Evolutionary conservation across 2,329 filamentous ascomycete genomes (phyloP).

Genomic region (Didymella lethalis): DNA sequence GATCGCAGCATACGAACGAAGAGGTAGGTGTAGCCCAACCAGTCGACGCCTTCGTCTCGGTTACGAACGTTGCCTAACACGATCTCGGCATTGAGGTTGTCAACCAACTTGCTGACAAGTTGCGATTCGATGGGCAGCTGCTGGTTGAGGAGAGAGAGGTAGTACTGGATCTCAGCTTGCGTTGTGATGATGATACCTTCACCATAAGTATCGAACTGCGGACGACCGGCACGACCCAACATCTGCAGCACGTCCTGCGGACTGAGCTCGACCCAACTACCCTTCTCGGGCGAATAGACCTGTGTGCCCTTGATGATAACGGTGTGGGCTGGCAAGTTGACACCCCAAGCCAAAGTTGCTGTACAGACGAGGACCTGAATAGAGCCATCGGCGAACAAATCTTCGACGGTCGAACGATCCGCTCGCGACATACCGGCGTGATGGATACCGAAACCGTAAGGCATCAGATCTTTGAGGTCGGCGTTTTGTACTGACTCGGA

Average conservation of each 20-base stretch:
- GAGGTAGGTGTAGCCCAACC: conserved; percentile 97
- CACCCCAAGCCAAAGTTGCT: conserved; percentile 98
- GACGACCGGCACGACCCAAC: conserved; percentile 94
- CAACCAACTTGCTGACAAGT: conserved; percentile 88
- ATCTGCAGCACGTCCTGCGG: conserved; percentile 98
- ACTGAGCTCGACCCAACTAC: conserved; percentile 96
- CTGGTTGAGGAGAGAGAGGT: conserved; percentile 94
- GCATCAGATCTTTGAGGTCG: conserved; percentile 91
- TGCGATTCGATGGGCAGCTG: conserved; percentile 98
- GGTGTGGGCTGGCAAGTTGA: conserved; percentile 95
- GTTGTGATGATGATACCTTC: conserved; percentile 99
- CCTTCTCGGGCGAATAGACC: conserved; percentile 97
- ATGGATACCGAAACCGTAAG: conserved; percentile 97
- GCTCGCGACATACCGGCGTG: conserved; percentile 95
- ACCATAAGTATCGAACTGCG: conserved; percentile 96
- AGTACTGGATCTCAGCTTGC: conserved; percentile 94
- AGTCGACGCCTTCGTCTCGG: conserved; percentile 96
- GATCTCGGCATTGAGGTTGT: conserved; percentile 95
- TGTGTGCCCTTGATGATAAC: conserved; percentile 99
- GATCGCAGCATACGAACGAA: conserved; percentile 98
- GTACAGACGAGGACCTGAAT: conserved; percentile 97
- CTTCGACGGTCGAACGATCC: conserved; percentile 95
- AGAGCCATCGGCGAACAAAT: conserved; percentile 87
- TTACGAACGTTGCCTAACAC: conserved; percentile 92
- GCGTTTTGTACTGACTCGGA: conserved; percentile 81